Evolutionary conservation across 768 basidiomycete species (phyloP), one percentile per base, ranked within the genome.

Genomic region (Trametes villosa): DNA sequence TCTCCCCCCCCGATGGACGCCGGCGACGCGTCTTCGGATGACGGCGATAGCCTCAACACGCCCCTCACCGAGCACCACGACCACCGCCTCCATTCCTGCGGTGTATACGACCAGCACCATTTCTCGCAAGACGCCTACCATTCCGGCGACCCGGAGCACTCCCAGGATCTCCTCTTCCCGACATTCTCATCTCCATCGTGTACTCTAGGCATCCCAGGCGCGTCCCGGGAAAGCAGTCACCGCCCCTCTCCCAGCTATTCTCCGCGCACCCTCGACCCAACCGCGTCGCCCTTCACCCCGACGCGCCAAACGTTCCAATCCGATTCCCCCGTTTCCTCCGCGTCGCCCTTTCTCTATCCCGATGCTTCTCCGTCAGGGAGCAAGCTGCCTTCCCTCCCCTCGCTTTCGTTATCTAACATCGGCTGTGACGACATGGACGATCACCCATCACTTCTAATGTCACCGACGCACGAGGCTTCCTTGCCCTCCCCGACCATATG

Each of bases 11-110:
- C 66, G 56, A 68, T 67, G 40, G 75, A 72, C 66, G 67, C 72
- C 30, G 70, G 67, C 29, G 72, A 73, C 65, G 60, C 66, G n/a
- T 76, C 73, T 42, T 73, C 76, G 9, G 73, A 76, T 56, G 78
- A 79, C 68, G 78, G 76, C 67, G 64, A 79, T 70, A 68, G 73
- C 55, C 69, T 79, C 53, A 72, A 76, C 62, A 79, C 78, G 36
- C 79, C 78, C 31, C 72, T 73, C 59, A 70, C 75, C 20, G 70
- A 72, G 58, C 71, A 74, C 53, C 65, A 69, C 64, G 65, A 70
- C 45, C 64, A 70, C 41, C 64, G 69, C 44, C 56, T 63, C 60
- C 66, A 70, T 60, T 64, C 67, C 12, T 68, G 62, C 57, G 60
- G 59, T 34, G 62, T 67, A 0, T 68, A 65, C 36, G 58, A 68